These are phyloP conservation scores for Sextonia rubra DNA, from an alignment of 164 flowering plant genomes.

Conservation along the genomic window DNA sequence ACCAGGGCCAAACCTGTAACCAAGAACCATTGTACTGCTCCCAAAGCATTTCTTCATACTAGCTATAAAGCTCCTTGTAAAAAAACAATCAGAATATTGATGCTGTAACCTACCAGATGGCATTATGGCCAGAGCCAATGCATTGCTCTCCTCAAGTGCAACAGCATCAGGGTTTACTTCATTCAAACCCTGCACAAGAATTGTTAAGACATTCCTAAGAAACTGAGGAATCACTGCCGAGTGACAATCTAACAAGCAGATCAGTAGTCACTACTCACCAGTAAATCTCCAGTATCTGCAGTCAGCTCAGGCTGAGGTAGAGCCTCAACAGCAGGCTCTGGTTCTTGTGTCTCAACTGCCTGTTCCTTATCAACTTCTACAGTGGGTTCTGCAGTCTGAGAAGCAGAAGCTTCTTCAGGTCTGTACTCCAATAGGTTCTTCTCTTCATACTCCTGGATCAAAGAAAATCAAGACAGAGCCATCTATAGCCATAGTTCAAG, in stretches of 20 bases:
- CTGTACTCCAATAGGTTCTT: slow-evolving; percentile 24
- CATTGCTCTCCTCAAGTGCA: slow-evolving; percentile 81
- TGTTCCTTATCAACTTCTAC: slow-evolving; percentile 32
- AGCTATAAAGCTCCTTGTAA: background rate
- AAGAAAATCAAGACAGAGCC: slow-evolving; percentile 6
- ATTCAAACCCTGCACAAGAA: slow-evolving; percentile 57
- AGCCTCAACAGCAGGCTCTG: slow-evolving; percentile 35
- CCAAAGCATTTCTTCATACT: background rate
- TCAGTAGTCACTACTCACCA: slow-evolving; percentile 52
- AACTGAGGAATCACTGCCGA: background rate
- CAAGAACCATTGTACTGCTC: background rate
- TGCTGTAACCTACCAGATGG: slow-evolving; percentile 47
- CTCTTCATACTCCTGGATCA: slow-evolving; percentile 52
- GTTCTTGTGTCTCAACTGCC: slow-evolving; percentile 38
- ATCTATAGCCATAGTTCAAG: background rate
- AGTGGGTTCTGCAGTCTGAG: slow-evolving; percentile 32
- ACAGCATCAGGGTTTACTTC: slow-evolving; percentile 67
- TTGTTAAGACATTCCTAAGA: background rate
- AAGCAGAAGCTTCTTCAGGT: slow-evolving; percentile 36
- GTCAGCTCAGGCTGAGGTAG: slow-evolving; percentile 30
- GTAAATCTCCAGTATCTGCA: slow-evolving; percentile 40
- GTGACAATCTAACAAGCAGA: background rate
- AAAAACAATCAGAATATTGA: background rate
- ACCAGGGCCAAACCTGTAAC: background rate
- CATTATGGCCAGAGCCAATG: slow-evolving; percentile 87